Percentiles rank a stretch among this genome's conserved stretches.
Conservation (phyloP, 306 rosid genomes). For the cucumber (Cucumis sativus) region Cucumber_9930_V3 NC_026656.2:748501-749000, state of each 20-base stretch:
- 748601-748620: conserved; percentile 51
- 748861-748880: too few relatives aligned
- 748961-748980: too few relatives aligned
- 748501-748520: conserved; percentile 74
- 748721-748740: conserved; percentile 83
- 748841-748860: conserved; percentile 45
- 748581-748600: conserved; percentile 64
- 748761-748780: conserved; percentile 50
- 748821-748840: conserved; percentile 90
- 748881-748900: too few relatives aligned
- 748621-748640: conserved; percentile 68
- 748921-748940: too few relatives aligned
- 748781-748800: conserved; percentile 55
- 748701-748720: conserved; percentile 86
- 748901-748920: too few relatives aligned
- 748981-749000: too few relatives aligned
- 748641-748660: conserved; percentile 68
- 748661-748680: conserved; percentile 63
- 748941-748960: too few relatives aligned
- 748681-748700: conserved; percentile 64
- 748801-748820: conserved; percentile 59
- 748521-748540: conserved; percentile 93
- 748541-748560: conserved; percentile 69
- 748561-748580: conserved; percentile 70
- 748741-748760: conserved; percentile 73